phyloP scores from a whole-genome alignment of 148 eudicot genomes.

The Bassia scoparia region DNA sequence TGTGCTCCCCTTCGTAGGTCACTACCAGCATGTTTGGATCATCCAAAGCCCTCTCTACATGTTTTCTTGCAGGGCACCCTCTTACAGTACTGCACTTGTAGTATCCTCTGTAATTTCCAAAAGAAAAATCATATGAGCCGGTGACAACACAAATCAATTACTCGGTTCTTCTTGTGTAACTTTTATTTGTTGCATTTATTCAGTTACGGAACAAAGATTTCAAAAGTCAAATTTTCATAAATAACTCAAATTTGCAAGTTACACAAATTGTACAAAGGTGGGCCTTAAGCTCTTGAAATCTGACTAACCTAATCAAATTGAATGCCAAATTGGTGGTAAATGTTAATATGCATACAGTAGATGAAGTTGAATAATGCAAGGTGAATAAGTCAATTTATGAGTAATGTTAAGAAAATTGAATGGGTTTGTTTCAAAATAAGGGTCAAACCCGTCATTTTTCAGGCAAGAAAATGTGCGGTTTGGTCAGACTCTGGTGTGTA shows the following conservation, averaged over 20 bases:
- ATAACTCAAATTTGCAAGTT: too few relatives aligned
- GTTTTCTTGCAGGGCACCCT: constrained; percentile 93
- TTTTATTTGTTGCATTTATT: too few relatives aligned
- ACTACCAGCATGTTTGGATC: constrained; percentile 80
- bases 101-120: constrained; percentile 57
- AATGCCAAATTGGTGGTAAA: not conserved
- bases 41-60: constrained; percentile 87
- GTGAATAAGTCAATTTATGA: constrained; percentile 8
- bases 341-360: not conserved
- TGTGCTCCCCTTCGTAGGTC: constrained; percentile 94
- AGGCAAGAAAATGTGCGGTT: not conserved
- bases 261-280: not conserved
- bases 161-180: too few relatives aligned
- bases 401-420: constrained; percentile 2
- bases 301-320: not conserved
- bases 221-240: too few relatives aligned
- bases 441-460: constrained; percentile 18
- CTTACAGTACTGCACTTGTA: constrained; percentile 92
- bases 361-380: not conserved
- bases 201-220: too few relatives aligned
- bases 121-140: not conserved
- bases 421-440: constrained; percentile 3
- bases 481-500: constrained; percentile 14
- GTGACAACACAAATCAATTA: too few relatives aligned
- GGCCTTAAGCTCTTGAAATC: not conserved